Conservation (phyloP, 768 basidiomycete species). For the Amanita muscaria region DNA sequence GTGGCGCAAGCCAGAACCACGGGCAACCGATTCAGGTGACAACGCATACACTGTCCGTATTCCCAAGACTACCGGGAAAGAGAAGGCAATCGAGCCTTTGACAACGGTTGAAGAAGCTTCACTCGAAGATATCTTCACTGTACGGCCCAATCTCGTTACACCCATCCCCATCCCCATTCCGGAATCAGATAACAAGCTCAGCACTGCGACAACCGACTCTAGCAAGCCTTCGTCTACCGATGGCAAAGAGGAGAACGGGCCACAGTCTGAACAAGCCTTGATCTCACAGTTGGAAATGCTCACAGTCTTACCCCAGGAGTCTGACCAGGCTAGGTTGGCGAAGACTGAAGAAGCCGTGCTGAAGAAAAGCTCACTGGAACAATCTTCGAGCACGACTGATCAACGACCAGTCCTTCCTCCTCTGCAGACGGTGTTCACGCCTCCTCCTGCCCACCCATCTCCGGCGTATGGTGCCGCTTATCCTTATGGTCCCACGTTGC, state of each 20-base stretch:
- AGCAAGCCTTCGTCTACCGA: background rate
- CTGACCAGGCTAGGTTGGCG: slow-evolving; percentile 28
- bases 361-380: slow-evolving; percentile 25
- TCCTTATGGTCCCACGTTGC: slow-evolving; percentile 49
- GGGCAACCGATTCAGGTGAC: slow-evolving; percentile 33
- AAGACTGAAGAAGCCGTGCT: slow-evolving; percentile 43
- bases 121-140: slow-evolving; percentile 50
- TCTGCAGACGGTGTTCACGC: slow-evolving; percentile 35
- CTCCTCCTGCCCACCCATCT: slow-evolving; percentile 35
- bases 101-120: slow-evolving; percentile 28
- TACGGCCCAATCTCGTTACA: slow-evolving; percentile 40
- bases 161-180: slow-evolving; percentile 25
- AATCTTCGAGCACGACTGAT: slow-evolving; percentile 11
- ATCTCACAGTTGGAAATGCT: slow-evolving; percentile 33
- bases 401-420: slow-evolving; percentile 30
- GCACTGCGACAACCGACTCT: slow-evolving; percentile 5
- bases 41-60: slow-evolving; percentile 46
- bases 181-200: slow-evolving; percentile 13
- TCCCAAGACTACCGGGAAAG: slow-evolving; percentile 34
- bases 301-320: slow-evolving; percentile 23
- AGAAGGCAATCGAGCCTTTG: slow-evolving; percentile 20
- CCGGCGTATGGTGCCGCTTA: slow-evolving; percentile 67
- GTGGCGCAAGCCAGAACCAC: slow-evolving; percentile 5
- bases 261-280: slow-evolving; percentile 23
- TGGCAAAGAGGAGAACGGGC: background rate